phyloP scores from a whole-genome alignment of 2,329 filamentous ascomycete genomes.

The Coniochaeta prunicola region DNA sequence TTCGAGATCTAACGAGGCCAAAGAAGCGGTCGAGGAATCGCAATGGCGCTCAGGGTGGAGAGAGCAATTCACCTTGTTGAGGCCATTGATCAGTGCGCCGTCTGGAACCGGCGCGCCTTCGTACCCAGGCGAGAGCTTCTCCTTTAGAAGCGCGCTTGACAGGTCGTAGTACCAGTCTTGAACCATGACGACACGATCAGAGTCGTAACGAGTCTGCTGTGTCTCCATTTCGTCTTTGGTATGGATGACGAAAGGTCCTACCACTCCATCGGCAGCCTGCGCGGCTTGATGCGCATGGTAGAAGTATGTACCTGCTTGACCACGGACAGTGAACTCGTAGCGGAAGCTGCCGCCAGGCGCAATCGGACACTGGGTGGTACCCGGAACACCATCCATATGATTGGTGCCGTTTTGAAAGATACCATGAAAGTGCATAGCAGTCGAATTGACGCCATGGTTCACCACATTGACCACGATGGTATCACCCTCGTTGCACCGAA shows the following conservation, averaged over 20 bases:
- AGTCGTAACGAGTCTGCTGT: conserved; percentile 42
- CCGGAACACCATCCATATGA: conserved; percentile 58
- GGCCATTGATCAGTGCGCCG: conserved; percentile 35
- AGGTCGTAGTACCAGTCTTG: conserved; percentile 63
- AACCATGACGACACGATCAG: conserved; percentile 56
- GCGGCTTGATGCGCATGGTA: conserved; percentile 46
- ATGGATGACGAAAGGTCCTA: conserved; percentile 57
- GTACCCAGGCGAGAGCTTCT: conserved; percentile 30
- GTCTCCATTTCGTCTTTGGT: conserved; percentile 44
- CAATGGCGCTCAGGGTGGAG: conserved; percentile 32
- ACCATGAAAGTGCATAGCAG: conserved; percentile 61
- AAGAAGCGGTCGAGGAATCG: conserved; percentile 27
- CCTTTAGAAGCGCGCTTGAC: conserved; percentile 28
- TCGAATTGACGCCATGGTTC: conserved; percentile 54
- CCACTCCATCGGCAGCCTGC: conserved; percentile 60
- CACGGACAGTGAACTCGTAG: conserved; percentile 14
- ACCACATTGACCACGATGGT: conserved; percentile 55
- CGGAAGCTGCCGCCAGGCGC: conserved; percentile 45
- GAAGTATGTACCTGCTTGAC: conserved; percentile 28
- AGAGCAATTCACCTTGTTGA: conserved; percentile 32
- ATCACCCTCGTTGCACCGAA: conserved; percentile 69
- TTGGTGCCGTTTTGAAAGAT: conserved; percentile 57
- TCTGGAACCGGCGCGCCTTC: conserved; percentile 37
- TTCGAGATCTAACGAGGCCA: conserved; percentile 38
- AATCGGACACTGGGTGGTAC: conserved; percentile 54